These are phyloP conservation scores for Aeschynomene evenia DNA, from an alignment of 306 rosid genomes.

Conservation along the genomic window DNA sequence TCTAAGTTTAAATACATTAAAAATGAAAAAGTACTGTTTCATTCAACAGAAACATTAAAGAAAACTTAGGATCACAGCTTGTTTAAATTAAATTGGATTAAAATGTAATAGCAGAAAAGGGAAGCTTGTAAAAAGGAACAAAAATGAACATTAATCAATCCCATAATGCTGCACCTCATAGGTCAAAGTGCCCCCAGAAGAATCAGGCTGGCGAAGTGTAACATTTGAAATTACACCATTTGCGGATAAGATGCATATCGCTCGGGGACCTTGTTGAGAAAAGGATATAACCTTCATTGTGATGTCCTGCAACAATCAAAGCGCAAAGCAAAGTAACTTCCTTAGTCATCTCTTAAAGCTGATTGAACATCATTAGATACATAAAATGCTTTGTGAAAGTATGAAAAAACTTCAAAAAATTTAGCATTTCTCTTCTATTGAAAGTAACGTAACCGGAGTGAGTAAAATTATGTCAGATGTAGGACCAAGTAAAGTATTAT, in stretches of 20 bases:
- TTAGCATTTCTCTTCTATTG: background rate
- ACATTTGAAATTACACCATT: constrained; percentile 74
- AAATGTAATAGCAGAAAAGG: background rate
- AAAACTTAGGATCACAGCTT: background rate
- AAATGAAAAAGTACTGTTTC: background rate
- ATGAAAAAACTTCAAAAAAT: background rate
- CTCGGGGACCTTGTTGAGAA: constrained; percentile 85
- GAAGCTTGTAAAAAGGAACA: background rate
- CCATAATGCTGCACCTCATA: constrained; percentile 57
- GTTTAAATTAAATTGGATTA: constrained; percentile 9
- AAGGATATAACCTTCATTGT: constrained; percentile 69
- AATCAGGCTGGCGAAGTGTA: constrained; percentile 74
- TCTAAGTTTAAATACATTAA: constrained; percentile 3
- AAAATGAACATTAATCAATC: constrained; percentile 11
- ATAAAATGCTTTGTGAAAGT: background rate
- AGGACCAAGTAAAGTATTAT: background rate
- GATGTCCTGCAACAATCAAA: constrained; percentile 59
- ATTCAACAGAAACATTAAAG: background rate
- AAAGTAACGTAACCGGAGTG: background rate
- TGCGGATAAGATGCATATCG: constrained; percentile 76
- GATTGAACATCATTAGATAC: background rate
- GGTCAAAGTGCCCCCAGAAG: constrained; percentile 70
- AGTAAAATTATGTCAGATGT: background rate
- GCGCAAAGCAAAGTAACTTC: constrained; percentile 18
- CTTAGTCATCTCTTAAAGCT: constrained; percentile 6